Evolutionary conservation across 305 asterid species (phyloP).

Genomic region (Fraxinus latifolia): DNA sequence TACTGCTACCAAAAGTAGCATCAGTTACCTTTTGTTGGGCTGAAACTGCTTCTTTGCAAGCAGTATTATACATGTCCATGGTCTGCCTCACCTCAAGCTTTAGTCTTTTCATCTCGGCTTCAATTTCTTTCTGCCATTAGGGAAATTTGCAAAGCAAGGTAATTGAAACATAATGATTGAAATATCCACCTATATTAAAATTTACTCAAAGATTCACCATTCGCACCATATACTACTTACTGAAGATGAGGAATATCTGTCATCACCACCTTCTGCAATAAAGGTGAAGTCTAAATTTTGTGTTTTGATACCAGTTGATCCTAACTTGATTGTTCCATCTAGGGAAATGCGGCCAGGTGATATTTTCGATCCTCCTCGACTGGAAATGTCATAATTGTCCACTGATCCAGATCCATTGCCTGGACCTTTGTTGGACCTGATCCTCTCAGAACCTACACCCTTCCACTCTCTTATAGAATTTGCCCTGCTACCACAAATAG

Average conservation of each 20-base stretch:
- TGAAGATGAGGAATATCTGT: constrained; percentile 25
- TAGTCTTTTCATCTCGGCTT: constrained; percentile 44
- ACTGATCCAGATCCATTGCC: constrained; percentile 1
- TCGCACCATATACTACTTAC: constrained; percentile 30
- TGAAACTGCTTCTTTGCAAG: constrained; percentile 64
- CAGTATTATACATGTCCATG: constrained; percentile 64
- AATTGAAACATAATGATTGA: neutral
- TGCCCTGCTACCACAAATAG: constrained; percentile 31
- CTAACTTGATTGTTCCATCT: constrained; percentile 17
- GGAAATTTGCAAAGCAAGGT: neutral
- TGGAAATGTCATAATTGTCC: constrained; percentile 28
- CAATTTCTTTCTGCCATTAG: constrained; percentile 28
- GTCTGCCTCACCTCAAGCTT: constrained; percentile 63
- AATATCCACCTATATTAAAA: neutral
- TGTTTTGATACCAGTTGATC: constrained; percentile 32
- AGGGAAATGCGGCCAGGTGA: constrained; percentile 11
- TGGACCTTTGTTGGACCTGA: constrained; percentile 14
- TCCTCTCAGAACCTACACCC: constrained; percentile 24
- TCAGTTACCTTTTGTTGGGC: constrained; percentile 39
- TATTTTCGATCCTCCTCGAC: constrained; percentile 16
- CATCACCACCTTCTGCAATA: constrained; percentile 23
- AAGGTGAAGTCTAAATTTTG: constrained; percentile 20
- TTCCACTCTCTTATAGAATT: constrained; percentile 28
- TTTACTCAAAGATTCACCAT: neutral
- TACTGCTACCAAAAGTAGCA: neutral